Base-by-base conservation (phyloP, 306 rosid genomes). In the Cucurbita maxima region DNA sequence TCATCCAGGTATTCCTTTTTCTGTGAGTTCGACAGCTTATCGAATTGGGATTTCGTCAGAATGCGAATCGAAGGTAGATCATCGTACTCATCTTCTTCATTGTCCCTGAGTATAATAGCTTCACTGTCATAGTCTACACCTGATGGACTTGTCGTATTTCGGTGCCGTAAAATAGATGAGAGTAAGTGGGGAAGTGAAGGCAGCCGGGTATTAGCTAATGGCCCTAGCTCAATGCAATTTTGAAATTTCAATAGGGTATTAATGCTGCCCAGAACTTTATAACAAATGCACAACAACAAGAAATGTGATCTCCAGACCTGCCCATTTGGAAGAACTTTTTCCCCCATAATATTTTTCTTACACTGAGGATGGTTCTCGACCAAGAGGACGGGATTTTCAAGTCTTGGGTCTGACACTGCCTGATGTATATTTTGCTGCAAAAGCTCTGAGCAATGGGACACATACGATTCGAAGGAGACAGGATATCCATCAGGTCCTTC, bases 171-270 rank as follows among this genome's bases (percentile, higher is more conserved):
- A 75, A 91, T 79, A 75, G 99, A 84, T 0, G 97, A 94, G 80
- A 95, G 96, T 47, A 91, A 96, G 82, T 91, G 99, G 51, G 99
- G 99, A 51, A 91, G 82, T 57, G 96, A 95, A 59, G 99, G 96
- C 79, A 84, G 71, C 44, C 89, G 85, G 12, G 79, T 72, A 72
- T 78, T 71, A 75, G 70, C 86, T 63, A 75, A 75, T 41, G 88
- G 92, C 66, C 96, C 99, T 60, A 91, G 79, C 76, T 88, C 92
- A 64, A 95, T 79, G 81, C 95, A 87, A 83, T 85, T 81, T 79
- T 88, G 88, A 83, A 95, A 85, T 82, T 84, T 88, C 77, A 95
- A 80, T 57, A 95, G 85, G 83, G 78, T 54, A 77, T 84, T 95
- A 75, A 88, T 96, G 86, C 89, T 97, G 37, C 83, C 85, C 67